Conservation (phyloP, 2,329 filamentous ascomycete genomes). For the Epicoccum sorghinum region DNA sequence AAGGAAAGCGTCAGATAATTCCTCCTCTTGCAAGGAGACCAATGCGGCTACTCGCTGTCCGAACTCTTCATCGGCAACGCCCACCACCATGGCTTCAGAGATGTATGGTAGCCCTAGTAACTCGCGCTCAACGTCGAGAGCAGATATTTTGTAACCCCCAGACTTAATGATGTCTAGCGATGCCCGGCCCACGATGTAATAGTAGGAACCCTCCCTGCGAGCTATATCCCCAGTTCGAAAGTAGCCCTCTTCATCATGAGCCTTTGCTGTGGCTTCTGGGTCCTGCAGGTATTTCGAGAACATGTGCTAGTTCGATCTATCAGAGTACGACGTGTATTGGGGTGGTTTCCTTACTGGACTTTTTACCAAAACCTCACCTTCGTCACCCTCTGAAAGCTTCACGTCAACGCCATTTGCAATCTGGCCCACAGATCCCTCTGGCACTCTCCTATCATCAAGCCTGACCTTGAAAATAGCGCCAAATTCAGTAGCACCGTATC, state of each 20-base stretch:
- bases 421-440: constrained; percentile 46
- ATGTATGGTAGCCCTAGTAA: constrained; percentile 57
- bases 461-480: constrained; percentile 52
- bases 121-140: constrained; percentile 61
- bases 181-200: constrained; percentile 60
- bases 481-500: constrained; percentile 55
- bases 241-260: constrained; percentile 56
- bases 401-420: constrained; percentile 49
- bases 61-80: constrained; percentile 60
- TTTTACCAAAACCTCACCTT: constrained; percentile 55
- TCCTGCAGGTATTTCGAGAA: constrained; percentile 50
- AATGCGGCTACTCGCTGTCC: constrained; percentile 62
- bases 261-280: constrained; percentile 53
- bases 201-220: constrained; percentile 52
- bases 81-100: constrained; percentile 60
- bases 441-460: constrained; percentile 36
- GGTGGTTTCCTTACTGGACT: constrained; percentile 31
- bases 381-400: constrained; percentile 52
- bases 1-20: constrained; percentile 29
- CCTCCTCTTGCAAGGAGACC: constrained; percentile 50
- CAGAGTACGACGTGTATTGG: not conserved
- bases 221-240: constrained; percentile 57
- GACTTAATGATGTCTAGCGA: constrained; percentile 62
- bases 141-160: constrained; percentile 62
- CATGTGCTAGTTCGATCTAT: constrained; percentile 40